phyloP scores from a whole-genome alignment of 1,139 yeast species.

The Protomyces macrosporus region DNA sequence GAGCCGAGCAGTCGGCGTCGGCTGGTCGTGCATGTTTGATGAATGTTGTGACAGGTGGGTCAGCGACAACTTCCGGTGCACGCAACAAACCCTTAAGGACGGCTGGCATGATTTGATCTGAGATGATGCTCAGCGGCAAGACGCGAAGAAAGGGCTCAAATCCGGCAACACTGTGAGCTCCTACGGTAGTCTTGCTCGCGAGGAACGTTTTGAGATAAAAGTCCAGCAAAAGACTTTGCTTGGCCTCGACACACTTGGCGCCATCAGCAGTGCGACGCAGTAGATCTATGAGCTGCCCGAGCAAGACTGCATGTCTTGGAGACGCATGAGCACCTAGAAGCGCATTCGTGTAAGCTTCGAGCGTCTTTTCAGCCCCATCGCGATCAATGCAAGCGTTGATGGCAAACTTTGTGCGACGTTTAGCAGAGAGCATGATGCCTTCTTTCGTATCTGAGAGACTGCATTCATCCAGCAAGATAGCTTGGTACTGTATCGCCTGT shows the following conservation, averaged over 20 bases:
- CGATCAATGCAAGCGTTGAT: not conserved
- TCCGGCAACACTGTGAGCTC: slow-evolving; percentile 2
- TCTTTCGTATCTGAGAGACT: not conserved
- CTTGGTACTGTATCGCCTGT: not conserved
- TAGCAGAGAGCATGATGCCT: slow-evolving; percentile 1
- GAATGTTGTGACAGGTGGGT: slow-evolving; percentile 49
- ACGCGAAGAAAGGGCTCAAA: not conserved
- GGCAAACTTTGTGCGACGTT: not conserved
- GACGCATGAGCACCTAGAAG: not conserved
- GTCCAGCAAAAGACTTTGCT: not conserved
- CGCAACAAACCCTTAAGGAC: slow-evolving; percentile 74
- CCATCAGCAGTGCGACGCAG: not conserved
- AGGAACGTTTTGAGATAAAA: slow-evolving; percentile 2
- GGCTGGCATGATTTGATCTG: slow-evolving; percentile 49
- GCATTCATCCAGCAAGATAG: slow-evolving; percentile 14
- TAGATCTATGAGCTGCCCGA: not conserved
- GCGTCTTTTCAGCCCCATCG: not conserved
- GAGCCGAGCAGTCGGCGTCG: slow-evolving; percentile 41
- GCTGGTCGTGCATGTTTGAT: slow-evolving; percentile 41
- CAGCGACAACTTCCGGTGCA: slow-evolving; percentile 70
- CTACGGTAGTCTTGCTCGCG: not conserved
- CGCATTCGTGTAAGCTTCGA: not conserved
- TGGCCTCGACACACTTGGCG: not conserved
- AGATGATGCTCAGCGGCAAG: slow-evolving; percentile 39
- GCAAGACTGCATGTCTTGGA: not conserved